A percentile compares a stretch with the other conserved stretches of the same genome.
phyloP scores from a whole-genome alignment of 192 early-diverging fungal species.

The Umbelopsis sp. region DNA sequence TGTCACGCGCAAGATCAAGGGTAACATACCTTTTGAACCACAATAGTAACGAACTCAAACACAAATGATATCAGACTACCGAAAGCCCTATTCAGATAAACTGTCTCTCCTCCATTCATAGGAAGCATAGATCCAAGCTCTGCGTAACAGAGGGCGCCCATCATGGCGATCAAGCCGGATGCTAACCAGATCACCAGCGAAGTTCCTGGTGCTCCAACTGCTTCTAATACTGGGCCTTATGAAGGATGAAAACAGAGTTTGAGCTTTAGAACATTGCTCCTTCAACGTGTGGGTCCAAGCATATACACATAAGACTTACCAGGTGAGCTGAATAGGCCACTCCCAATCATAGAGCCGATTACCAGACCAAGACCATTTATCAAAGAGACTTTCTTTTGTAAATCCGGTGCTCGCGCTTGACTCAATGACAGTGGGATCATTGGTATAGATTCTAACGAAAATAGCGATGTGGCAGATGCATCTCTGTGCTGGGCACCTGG shows the following conservation, averaged over 20 bases:
- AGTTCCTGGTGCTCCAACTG: slow-evolving; percentile 67
- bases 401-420: slow-evolving; percentile 41
- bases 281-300: not conserved
- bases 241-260: not conserved
- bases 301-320: slow-evolving; percentile 30
- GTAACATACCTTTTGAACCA: slow-evolving; percentile 57
- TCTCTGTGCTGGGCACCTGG: slow-evolving; percentile 28
- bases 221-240: slow-evolving; percentile 58
- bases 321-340: slow-evolving; percentile 82
- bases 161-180: slow-evolving; percentile 74
- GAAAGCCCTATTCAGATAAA: slow-evolving; percentile 79
- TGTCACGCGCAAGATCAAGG: not conserved
- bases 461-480: slow-evolving; percentile 27
- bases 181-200: slow-evolving; percentile 77
- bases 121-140: slow-evolving; percentile 90
- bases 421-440: slow-evolving; percentile 44
- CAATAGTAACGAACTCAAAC: slow-evolving; percentile 71
- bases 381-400: slow-evolving; percentile 61
- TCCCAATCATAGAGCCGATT: slow-evolving; percentile 77
- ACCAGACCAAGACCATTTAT: slow-evolving; percentile 72
- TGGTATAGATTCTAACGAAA: slow-evolving; percentile 41
- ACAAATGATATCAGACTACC: slow-evolving; percentile 74
- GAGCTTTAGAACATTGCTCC: not conserved
- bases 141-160: slow-evolving; percentile 85
- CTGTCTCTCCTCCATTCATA: slow-evolving; percentile 84